phyloP scores from a whole-genome alignment of 495 filamentous ascomycete species.

The Penicillium diatomitis region DNA sequence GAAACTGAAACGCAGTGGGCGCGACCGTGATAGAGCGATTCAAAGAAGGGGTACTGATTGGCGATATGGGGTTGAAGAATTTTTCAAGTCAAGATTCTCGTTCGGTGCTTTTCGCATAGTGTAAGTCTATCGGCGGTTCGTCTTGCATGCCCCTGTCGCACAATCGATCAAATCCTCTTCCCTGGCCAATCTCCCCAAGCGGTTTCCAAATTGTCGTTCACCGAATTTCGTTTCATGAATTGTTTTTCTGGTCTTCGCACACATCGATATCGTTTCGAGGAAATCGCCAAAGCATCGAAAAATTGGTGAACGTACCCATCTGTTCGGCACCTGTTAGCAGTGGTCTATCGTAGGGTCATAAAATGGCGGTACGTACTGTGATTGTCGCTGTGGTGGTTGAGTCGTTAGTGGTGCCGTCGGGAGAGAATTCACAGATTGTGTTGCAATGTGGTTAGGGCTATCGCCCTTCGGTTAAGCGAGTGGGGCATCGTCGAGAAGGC shows the following conservation, averaged over 20 bases:
- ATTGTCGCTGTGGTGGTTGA: slow-evolving; percentile 46
- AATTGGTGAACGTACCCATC: slow-evolving; percentile 46
- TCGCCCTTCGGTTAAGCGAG: slow-evolving; percentile 42
- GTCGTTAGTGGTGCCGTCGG: slow-evolving; percentile 34
- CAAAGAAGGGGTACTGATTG: slow-evolving; percentile 2
- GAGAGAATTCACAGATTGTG: slow-evolving; percentile 38
- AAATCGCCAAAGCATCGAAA: slow-evolving; percentile 15
- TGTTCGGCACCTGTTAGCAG: slow-evolving; percentile 30
- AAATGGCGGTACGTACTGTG: slow-evolving; percentile 38
- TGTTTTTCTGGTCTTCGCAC: slow-evolving; percentile 16
- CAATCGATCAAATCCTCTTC: no score
- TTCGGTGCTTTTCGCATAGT: no score
- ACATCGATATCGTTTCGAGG: slow-evolving; percentile 26
- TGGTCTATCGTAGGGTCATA: slow-evolving; percentile 4
- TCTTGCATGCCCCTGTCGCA: no score
- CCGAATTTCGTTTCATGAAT: neutral
- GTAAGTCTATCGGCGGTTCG: no score
- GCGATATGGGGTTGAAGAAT: neutral
- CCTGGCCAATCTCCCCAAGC: no score
- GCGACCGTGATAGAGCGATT: neutral
- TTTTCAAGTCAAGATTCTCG: no score
- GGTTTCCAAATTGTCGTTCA: no score
- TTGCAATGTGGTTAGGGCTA: slow-evolving; percentile 41
- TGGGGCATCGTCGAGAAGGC: slow-evolving; percentile 10
- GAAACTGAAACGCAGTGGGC: slow-evolving; percentile 14